Evolutionary conservation across 1,284 basidiomycete genomes (phyloP), one percentile per base, ranked within the genome.

Genomic region (Cryptococcus sp.): DNA sequence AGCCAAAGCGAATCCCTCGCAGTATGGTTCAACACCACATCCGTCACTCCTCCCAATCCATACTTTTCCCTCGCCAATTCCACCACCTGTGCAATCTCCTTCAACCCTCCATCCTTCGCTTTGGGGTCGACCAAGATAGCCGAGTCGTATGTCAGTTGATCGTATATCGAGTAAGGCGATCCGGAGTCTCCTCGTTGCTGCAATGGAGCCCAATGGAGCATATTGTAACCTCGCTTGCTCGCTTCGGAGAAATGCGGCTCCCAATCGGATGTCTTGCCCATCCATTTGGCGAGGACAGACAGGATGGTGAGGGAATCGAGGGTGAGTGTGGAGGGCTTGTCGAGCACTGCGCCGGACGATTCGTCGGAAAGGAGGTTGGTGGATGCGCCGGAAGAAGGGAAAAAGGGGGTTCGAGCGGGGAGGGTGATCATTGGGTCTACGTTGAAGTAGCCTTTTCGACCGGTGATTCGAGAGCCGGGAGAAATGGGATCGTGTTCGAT

Each of bases 11-110:
- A 90, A 66, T 95, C 89, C 65, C 89, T 86, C 5, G 92, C 89
- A 3, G 92, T 95, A 66, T 97, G 92, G 69, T 97, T 97, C 52
- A 94, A 79, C 16, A 97, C 93, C 38, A 97, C 86, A 66, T 97
- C 93, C 0, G 89, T 95, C 59, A 97, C 69, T 62, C 83, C 86
- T 51, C 94, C 77, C 32, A 97, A 75, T 1, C 93, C 92, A 59
- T 85, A 93, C 68, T 92, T 82, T 38, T 90, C 82, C 62, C 79
- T 81, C 3, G 90, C 88, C 16, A 81, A 60, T n/a, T 81, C 74
- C 56, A 84, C 77, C 21, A 90, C 74, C 54, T 78, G 74, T 43
- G 70, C 60, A 32, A 75, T 81, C 61, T 74, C 67, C 37, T 57
- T 51, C n/a, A 63, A 34, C 5, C 72, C 72, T 10, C 78, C 80